Base-by-base conservation (phyloP, 176 grass and related monocot species). In the Zea luxurians region DNA sequence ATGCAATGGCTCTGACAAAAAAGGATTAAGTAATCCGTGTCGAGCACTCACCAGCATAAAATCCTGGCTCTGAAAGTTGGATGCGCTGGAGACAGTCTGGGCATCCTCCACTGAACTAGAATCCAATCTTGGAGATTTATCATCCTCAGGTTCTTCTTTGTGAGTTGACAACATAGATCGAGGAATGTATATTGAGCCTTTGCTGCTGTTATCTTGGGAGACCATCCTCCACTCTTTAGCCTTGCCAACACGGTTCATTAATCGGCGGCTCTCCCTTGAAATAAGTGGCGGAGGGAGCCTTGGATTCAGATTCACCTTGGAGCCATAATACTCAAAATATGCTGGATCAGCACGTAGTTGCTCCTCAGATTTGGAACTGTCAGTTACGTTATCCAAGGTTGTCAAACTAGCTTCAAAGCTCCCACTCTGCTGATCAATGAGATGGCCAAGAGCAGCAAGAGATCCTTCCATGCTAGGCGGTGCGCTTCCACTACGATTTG, bases 391-490 rank as follows among this genome's bases (percentile, higher is more conserved):
- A 48, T 68, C 80, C 64, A 87, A 77, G 78, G 73, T 77, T 11
- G 75, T 74, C 68, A 94, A 85, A 75, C 64, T 80, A 46, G 78
- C 47, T 64, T 94, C 87, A 9, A 90, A 88, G 48, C 62, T 88
- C 67, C 61, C 76, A 82, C 57, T 72, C 17, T 80, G 83, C 34
- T 83, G 87, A 13, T 78, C 74, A 61, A 83, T 86, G 42, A 95
- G 71, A 85, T 87, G 82, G 47, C 86, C 86, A 78, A 95, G 85
- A 78, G 90, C 78, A 62, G 80, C 85, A 81, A 85, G 82, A 66
- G 96, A 99, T 12, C 96, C 96, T 85, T 99, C 96, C 88, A 99
- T 99, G 84, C 88, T 94, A 64, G 96, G 96, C 0, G 96, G 96
- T 6, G 96, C 96, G 2, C 96, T 99, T 74, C 90, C 96, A 71